Evolutionary conservation across 208 protist genomes (phyloP), one percentile per base, ranked within the genome.

Genomic region (Acanthamoeba royreba): DNA sequence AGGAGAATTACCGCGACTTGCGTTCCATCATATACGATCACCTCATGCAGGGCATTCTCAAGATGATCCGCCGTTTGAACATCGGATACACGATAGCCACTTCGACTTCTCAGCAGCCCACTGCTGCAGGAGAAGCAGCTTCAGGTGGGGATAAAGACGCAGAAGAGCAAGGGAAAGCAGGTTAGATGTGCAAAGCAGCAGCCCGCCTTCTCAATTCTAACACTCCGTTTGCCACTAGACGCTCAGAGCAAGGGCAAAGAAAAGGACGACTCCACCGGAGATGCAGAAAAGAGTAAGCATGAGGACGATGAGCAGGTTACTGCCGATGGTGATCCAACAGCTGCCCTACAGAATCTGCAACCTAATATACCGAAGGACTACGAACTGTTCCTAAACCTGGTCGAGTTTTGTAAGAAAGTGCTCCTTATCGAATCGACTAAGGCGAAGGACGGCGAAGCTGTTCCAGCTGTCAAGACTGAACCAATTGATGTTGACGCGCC

Each of bases 301-400:
- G 49, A 90, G 19, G 83, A 85, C 38, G 7, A 90, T 28, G 83
- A 90, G 7, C 35, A 45, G 2, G 53, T 53, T n/a, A 8, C 15
- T 0, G 17, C 74, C 25, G 74, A 85, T 40, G 49, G 47, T 40
- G 83, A 90, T 28, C 83, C 47, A 2, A 47, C 83, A 42, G 83
- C 83, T 2, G 31, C 83, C 22, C 31, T 90, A 28, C 83, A 90
- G 31, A 66, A 63, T 33, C 55, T 92, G 55, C 61, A 92, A 25
- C 88, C 88, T 9, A 92, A 92, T 5, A 94, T 92, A 11, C 85
- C 89, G 46, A 95, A 96, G 45, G 95, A 96, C 49, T 96, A 94
- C 46, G 95, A 95, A 13, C 53, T 96, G 11, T 96, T 96, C 53
- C 93, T 96, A 40, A 95, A 95, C 43, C 61, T 96, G 17, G 95